phyloP scores from a whole-genome alignment of 768 basidiomycete genomes.

The Lactarius hengduanensis region DNA sequence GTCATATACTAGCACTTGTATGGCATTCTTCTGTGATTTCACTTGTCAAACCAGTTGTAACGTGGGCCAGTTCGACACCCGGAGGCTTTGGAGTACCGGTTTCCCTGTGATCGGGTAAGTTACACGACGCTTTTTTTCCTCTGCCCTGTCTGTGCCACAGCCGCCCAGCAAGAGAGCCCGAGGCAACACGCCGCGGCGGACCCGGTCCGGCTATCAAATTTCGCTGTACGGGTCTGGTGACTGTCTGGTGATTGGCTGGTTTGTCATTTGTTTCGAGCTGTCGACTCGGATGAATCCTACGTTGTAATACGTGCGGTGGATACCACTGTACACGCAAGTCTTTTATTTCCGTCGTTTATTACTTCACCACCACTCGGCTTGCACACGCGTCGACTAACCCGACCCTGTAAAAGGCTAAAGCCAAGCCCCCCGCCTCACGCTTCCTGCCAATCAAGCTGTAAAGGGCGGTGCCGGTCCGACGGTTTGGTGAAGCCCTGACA shows the following conservation, averaged over 20 bases:
- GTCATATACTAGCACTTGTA: conserved; percentile 17
- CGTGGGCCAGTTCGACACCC: neutral
- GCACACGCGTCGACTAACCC: neutral
- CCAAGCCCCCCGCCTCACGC: conserved; percentile 6
- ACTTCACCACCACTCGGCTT: neutral
- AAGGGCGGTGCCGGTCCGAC: neutral
- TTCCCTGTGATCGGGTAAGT: conserved; percentile 4
- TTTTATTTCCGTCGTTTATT: conserved; percentile 5
- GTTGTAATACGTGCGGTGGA: neutral
- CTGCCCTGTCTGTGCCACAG: neutral
- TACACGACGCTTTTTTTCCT: neutral
- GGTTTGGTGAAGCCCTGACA: neutral
- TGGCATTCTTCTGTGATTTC: conserved; percentile 13
- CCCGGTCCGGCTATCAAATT: conserved; percentile 15
- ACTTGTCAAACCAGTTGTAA: conserved; percentile 1
- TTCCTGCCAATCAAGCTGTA: neutral
- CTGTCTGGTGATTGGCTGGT: conserved; percentile 9
- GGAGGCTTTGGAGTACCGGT: neutral
- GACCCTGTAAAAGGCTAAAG: conserved; percentile 21
- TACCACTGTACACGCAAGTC: neutral
- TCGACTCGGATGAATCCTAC: conserved; percentile 2
- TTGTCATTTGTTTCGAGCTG: conserved; percentile 15
- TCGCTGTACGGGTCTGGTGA: neutral
- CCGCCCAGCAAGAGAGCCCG: neutral
- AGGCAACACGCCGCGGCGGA: neutral